phyloP scores from a whole-genome alignment of 176 grass and related monocot genomes.

The Oryza meridionalis region DNA sequence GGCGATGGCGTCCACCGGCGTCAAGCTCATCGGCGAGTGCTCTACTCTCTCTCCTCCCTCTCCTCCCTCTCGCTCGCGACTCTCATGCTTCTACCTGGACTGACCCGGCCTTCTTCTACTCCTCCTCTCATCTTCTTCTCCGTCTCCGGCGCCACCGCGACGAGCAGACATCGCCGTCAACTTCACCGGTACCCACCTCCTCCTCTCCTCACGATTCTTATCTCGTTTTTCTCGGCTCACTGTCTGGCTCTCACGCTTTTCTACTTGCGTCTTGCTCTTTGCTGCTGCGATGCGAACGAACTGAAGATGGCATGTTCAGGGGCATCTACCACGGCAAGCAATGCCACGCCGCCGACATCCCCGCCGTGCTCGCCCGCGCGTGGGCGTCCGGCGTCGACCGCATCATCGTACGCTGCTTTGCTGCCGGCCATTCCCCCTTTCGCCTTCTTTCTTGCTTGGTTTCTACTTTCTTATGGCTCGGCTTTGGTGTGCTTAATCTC shows the following conservation, averaged over 20 bases:
- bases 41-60: background rate
- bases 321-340: conserved; percentile 91
- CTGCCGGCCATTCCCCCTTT: background rate
- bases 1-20: conserved; percentile 57
- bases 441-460: background rate
- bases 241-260: background rate
- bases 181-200: conserved; percentile 58
- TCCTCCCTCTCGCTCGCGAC: background rate
- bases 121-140: conserved; percentile 24
- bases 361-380: conserved; percentile 76
- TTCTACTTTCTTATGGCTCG: too few relatives aligned
- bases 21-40: conserved; percentile 86
- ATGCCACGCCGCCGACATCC: conserved; percentile 78
- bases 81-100: conserved; percentile 10
- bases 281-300: conserved; percentile 1
- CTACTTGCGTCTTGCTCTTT: background rate
- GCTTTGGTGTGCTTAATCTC: background rate
- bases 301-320: conserved; percentile 94
- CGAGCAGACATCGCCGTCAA: conserved; percentile 89
- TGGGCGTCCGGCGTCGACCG: conserved; percentile 89
- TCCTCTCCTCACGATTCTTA: background rate
- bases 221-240: background rate
- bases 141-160: conserved; percentile 29
- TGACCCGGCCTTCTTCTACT: background rate
- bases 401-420: conserved; percentile 60